A percentile compares a stretch with the other conserved stretches of the same genome.
Conservation (phyloP, 192 early-diverging fungal species). For the Backusella tarrabulga region DNA sequence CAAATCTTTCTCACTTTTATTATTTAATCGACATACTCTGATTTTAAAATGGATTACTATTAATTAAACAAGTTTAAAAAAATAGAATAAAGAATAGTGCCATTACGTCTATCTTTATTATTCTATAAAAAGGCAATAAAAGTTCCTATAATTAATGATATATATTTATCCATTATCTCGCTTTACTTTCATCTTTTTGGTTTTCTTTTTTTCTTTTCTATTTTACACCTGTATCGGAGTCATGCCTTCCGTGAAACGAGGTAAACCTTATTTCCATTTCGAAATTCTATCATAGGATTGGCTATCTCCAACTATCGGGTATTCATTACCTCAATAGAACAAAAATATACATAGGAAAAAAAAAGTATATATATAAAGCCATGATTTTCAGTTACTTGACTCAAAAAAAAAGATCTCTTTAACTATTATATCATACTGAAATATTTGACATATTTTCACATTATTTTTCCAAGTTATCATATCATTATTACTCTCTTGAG, state of each 20-base stretch:
- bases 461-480: not conserved
- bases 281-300: not conserved
- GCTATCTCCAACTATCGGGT: not conserved
- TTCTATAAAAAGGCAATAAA: not conserved
- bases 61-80: no score
- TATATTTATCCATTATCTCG: not conserved
- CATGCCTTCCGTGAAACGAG: not conserved
- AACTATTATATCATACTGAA: no score
- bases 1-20: no score
- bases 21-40: no score
- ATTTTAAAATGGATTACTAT: no score
- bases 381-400: not conserved
- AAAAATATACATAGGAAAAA: not conserved
- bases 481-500: no score
- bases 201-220: not conserved
- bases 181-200: not conserved
- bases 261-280: not conserved
- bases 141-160: not conserved
- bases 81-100: no score
- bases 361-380: not conserved
- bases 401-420: not conserved
- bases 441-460: not conserved
- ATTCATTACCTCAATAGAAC: not conserved
- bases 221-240: not conserved
- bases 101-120: not conserved